Conservation (phyloP, 2,329 filamentous ascomycete species). For the Stylonectria norvegica region DNA sequence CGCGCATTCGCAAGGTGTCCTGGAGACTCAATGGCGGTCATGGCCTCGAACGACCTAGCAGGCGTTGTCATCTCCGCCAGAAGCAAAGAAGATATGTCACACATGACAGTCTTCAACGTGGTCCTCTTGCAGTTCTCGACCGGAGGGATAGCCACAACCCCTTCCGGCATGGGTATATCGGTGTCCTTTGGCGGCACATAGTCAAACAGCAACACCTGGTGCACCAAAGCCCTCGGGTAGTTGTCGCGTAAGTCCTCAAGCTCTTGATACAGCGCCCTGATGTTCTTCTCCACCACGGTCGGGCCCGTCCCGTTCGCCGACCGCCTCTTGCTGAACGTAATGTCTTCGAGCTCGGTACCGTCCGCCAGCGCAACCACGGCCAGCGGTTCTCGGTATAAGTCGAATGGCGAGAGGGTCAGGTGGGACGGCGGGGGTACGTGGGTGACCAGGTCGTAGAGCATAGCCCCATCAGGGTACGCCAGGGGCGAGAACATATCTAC, state of each 20-base stretch:
- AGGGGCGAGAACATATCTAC: constrained; percentile 91
- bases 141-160: constrained; percentile 68
- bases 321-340: constrained; percentile 51
- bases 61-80: constrained; percentile 73
- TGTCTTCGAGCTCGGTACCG: constrained; percentile 62
- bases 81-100: constrained; percentile 70
- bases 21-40: constrained; percentile 75
- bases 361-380: constrained; percentile 83
- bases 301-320: constrained; percentile 50
- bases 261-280: constrained; percentile 60
- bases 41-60: constrained; percentile 68
- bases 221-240: constrained; percentile 72
- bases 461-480: constrained; percentile 78
- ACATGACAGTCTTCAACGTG: constrained; percentile 78
- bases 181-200: constrained; percentile 49
- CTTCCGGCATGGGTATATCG: constrained; percentile 55
- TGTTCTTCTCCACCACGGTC: constrained; percentile 54
- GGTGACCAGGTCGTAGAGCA: constrained; percentile 84
- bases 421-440: constrained; percentile 77
- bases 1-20: constrained; percentile 45
- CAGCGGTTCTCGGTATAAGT: constrained; percentile 81
- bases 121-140: constrained; percentile 66
- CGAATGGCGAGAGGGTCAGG: constrained; percentile 79
- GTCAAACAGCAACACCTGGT: constrained; percentile 79
- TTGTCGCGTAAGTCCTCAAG: constrained; percentile 67